Base-by-base conservation (phyloP, 2,329 filamentous ascomycete species). In the Paraconiothyrium sp. region DNA sequence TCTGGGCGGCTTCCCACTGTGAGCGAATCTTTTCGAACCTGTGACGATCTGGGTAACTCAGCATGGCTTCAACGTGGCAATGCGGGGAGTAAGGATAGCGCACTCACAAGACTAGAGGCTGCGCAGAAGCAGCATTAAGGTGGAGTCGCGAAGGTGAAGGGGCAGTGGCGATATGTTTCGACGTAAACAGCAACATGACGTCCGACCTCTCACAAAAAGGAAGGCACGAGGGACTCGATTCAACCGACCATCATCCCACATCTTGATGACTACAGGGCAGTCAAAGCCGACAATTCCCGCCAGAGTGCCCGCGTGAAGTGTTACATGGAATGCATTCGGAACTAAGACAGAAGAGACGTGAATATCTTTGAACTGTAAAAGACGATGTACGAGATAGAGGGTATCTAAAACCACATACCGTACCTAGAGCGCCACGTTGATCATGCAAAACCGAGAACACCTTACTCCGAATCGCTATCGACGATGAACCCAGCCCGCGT, bases 401-500 rank as follows among this genome's bases (percentile, higher is more conserved):
- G 72, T 74, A 74, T 74, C 66, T 63, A 62, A 67, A 52, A 39
- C 30, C 57, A 34, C 46, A 57, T 59, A 54, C 63, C 48, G 61
- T 67, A 66, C 57, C 61, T 39, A 47, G n/a, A 54, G 68, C 67
- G 60, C 71, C 70, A 47, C 59, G 39, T 56, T 46, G 68, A 69
- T 64, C 67, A 62, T 55, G 27, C 52, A 46, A 22, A 55, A 35
- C 13, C 39, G 30, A 44, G 27, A 24, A 51, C 11, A 7, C 13
- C 16, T 44, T 69, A 80, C 60, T 80, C 78, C 30, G 77, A 79
- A 69, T 83, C 81, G 59, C 81, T 81, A 50, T 81, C 80, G 68
- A 83, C 70, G 43, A 84, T 69, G 62, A 83, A 82, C 0, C 79
- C 80, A 41, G 78, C 81, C 55, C 81, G 72, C 46, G 72, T 74